Conservation (phyloP, 2,329 filamentous ascomycete genomes). For the Alternaria novae-zelandiae region DNA sequence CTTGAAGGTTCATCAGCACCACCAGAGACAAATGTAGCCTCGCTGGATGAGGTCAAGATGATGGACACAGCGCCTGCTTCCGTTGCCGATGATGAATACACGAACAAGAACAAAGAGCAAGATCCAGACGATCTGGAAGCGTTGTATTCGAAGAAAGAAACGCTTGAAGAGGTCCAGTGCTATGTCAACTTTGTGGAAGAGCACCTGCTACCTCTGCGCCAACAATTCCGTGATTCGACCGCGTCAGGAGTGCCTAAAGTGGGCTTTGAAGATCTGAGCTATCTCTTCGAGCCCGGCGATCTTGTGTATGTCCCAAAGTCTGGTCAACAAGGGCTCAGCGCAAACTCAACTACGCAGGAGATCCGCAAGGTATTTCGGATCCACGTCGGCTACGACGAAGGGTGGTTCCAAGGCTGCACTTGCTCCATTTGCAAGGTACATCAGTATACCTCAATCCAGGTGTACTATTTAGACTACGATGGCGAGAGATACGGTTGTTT, state of each 20-base stretch:
- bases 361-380: background rate
- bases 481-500: background rate
- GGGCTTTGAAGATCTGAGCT: accelerated
- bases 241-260: background rate
- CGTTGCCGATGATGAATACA: background rate
- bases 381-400: background rate
- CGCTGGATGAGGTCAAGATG: background rate
- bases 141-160: background rate
- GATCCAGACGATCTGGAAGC: background rate
- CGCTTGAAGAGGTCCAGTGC: background rate
- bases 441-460: accelerated
- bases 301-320: background rate
- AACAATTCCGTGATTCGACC: background rate
- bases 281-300: background rate
- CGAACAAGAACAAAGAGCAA: background rate
- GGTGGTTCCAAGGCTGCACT: too few species aligned
- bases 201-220: background rate
- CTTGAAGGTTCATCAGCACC: background rate
- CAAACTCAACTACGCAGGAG: background rate
- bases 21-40: accelerated
- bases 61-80: background rate
- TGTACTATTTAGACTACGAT: background rate
- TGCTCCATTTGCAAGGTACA: background rate
- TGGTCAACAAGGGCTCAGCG: background rate
- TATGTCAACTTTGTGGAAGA: background rate